A percentile compares a stretch with the other conserved stretches of the same genome.
Evolutionary conservation across 352 stramenopile species (phyloP).

Genomic region (Blastocystis sp.): DNA sequence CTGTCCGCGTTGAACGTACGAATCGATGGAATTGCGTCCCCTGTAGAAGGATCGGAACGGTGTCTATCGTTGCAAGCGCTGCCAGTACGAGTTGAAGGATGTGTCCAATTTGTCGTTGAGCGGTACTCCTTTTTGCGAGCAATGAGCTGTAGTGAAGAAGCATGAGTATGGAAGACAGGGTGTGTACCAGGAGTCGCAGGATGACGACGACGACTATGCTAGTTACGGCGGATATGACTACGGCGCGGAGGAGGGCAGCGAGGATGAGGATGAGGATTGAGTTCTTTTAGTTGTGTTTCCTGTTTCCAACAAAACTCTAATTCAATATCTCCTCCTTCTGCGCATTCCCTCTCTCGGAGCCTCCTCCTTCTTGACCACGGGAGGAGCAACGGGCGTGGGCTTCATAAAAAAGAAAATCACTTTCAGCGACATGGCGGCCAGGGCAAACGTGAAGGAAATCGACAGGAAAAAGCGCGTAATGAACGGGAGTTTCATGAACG

Average conservation of each 20-base stretch:
- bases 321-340: neutral
- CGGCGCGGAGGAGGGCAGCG: neutral
- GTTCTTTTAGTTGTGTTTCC: neutral
- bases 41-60: constrained; percentile 57
- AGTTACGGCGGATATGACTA: neutral
- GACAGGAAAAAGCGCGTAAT: constrained; percentile 24
- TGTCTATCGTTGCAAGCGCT: constrained; percentile 64
- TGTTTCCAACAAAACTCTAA: neutral
- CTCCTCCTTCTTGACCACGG: neutral
- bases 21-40: neutral
- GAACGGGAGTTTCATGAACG: constrained; percentile 6
- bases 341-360: neutral
- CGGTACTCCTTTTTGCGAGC: neutral
- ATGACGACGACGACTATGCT: neutral
- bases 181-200: constrained; percentile 2
- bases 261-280: neutral
- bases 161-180: constrained; percentile 69
- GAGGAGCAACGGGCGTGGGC: no score
- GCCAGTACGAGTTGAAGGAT: constrained; percentile 70
- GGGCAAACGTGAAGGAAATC: constrained; percentile 24
- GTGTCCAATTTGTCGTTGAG: constrained; percentile 60
- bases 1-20: constrained; percentile 46
- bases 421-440: constrained; percentile 16
- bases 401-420: constrained; percentile 29
- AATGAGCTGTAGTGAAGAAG: constrained; percentile 44